These are phyloP conservation scores for Scedosporium boydii DNA, from an alignment of 2,329 filamentous ascomycete species.

Conservation along the genomic window DNA sequence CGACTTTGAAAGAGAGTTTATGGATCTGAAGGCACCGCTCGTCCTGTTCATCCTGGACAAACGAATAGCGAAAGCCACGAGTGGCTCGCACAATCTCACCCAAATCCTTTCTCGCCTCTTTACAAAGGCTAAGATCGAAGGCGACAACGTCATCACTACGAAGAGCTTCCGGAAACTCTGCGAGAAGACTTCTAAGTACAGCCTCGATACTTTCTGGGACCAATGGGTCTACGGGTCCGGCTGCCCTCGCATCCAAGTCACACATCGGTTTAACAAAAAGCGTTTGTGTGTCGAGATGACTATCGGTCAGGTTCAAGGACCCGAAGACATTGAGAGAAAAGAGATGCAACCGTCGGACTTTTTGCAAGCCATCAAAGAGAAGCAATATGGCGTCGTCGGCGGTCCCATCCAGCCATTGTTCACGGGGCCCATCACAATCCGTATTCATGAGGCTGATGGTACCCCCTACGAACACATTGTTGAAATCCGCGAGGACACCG, in stretches of 20 bases:
- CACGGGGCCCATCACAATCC: conserved; percentile 92
- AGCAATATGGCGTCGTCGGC: conserved; percentile 57
- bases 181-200: conserved; percentile 80
- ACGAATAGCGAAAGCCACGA: conserved; percentile 74
- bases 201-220: conserved; percentile 81
- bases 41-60: conserved; percentile 92
- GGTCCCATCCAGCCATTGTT: conserved; percentile 70
- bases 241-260: conserved; percentile 78
- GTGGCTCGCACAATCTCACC: conserved; percentile 69
- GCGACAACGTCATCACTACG: conserved; percentile 65
- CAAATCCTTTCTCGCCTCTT: conserved; percentile 81
- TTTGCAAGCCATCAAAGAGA: conserved; percentile 75
- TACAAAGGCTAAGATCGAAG: conserved; percentile 66
- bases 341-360: conserved; percentile 59
- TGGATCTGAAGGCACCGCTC: conserved; percentile 80
- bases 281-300: conserved; percentile 88
- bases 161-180: conserved; percentile 73
- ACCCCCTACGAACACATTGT: conserved; percentile 98
- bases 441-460: conserved; percentile 95
- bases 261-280: conserved; percentile 95
- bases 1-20: conserved; percentile 78
- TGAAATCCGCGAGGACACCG: conserved; percentile 79
- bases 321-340: conserved; percentile 22
- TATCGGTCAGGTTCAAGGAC: conserved; percentile 62
- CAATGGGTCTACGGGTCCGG: conserved; percentile 89